Base-by-base conservation (phyloP, 768 basidiomycete genomes). In the Termitomyces sp. region DNA sequence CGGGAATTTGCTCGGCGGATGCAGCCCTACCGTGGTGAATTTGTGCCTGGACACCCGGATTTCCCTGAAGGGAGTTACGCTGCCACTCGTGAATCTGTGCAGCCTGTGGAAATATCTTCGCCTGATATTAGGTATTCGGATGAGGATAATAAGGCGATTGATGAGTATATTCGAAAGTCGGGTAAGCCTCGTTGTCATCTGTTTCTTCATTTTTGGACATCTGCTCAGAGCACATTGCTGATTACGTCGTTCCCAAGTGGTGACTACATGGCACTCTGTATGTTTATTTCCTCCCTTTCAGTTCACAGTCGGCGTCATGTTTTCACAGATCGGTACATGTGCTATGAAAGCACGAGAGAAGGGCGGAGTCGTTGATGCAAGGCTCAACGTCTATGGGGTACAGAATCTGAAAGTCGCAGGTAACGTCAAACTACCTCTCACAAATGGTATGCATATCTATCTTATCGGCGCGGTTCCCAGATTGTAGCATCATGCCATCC, bases 331-430 rank as follows among this genome's bases (percentile, higher is more conserved):
- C 11, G 86, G 86, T 36, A 88, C 85, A 0, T 87, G 85, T 58
- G 80, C 84, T 0, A 88, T 88, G 86, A 86, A 86, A 66, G 76
- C 83, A 3, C 76, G 78, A 24, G 75, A 80, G 13, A 55, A 76
- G 39, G 80, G 78, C 4, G 86, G 86, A 8, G 87, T 88, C 6
- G 84, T 89, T 7, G 84, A 89, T 62, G 54, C 78, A 37, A 72
- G 72, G n/a, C 69, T 88, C 45, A 83, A 83, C 58, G 85, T 89
- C 15, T 87, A 88, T 61, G 85, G 84, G 0, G 75, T 82, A 0
- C 60, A 72, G 62, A 77, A 78, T 24, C 72, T 89, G 49, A 86
- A 88, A 65, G 78, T 89, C 27, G 84, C 82, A 50, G 85, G 80
- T 76, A 48, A 42, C 22, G 70, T 63, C 41, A 20, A 4, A 7